phyloP scores from a whole-genome alignment of 2,329 filamentous ascomycete genomes.

The Fusarium vanettenii region DNA sequence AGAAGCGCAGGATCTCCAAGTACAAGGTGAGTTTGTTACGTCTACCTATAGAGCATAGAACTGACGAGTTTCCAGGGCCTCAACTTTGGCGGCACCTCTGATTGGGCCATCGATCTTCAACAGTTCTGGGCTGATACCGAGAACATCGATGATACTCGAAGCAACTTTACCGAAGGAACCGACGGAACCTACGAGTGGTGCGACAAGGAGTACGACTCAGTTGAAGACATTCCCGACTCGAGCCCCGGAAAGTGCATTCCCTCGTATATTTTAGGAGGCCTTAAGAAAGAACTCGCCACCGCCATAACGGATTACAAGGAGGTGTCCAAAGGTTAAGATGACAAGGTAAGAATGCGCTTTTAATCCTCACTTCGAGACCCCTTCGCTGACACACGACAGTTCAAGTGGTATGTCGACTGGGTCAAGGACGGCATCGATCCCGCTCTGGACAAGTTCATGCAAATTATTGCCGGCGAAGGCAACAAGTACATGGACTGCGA shows the following conservation, averaged over 20 bases:
- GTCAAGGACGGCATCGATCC: not conserved
- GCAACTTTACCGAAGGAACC: not conserved
- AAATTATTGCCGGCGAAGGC: not conserved
- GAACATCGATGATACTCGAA: not conserved
- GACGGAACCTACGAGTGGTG: not conserved
- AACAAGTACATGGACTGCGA: not conserved
- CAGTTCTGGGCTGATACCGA: not conserved
- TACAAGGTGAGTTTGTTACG: not conserved
- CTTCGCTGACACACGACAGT: not conserved
- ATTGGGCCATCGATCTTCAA: slow-evolving; percentile 41
- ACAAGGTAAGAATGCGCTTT: not conserved
- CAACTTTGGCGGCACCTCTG: slow-evolving; percentile 39
- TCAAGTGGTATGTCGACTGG: not conserved
- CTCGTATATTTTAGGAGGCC: not conserved
- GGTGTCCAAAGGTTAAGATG: not conserved
- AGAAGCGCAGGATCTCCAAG: slow-evolving; percentile 15
- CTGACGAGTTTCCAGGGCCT: not conserved
- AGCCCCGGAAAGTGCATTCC: not conserved
- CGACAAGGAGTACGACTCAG: not conserved
- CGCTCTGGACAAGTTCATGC: not conserved
- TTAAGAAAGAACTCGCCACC: not conserved
- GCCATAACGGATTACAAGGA: not conserved
- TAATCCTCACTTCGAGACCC: not conserved
- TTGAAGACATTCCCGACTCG: not conserved
- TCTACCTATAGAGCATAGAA: not conserved